phyloP scores from a whole-genome alignment of 2,329 filamentous ascomycete species.

The Basipetospora chlamydospora region DNA sequence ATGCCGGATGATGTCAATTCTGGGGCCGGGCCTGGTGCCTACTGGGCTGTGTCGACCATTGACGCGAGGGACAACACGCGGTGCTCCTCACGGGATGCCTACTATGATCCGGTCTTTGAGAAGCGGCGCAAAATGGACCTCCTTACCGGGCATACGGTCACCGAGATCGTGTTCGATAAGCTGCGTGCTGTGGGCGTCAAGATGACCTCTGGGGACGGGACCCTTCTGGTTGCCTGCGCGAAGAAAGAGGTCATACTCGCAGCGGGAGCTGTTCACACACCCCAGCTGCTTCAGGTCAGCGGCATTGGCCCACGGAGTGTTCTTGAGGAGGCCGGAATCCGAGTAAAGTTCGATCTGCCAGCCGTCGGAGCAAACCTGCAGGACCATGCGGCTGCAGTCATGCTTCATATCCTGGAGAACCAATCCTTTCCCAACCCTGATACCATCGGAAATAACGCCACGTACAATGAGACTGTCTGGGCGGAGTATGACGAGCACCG shows the following conservation, averaged over 20 bases:
- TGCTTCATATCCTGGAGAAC: constrained; percentile 6
- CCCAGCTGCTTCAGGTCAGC: constrained; percentile 26
- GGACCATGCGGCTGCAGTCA: constrained; percentile 24
- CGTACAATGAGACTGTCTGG: not conserved
- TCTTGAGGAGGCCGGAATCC: constrained; percentile 26
- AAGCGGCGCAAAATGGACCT: constrained; percentile 4
- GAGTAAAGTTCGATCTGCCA: constrained; percentile 37
- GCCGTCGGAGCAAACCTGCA: constrained; percentile 48
- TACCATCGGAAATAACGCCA: not conserved
- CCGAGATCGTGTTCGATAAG: constrained; percentile 6
- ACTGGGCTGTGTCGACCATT: constrained; percentile 17
- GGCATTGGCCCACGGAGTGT: constrained; percentile 23
- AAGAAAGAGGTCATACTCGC: constrained; percentile 25
- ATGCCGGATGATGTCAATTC: not conserved
- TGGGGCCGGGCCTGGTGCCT: constrained; percentile 13
- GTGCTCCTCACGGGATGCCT: constrained; percentile 15
- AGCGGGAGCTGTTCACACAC: constrained; percentile 25
- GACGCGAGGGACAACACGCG: constrained; percentile 13
- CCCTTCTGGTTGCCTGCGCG: constrained; percentile 7
- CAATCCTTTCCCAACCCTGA: not conserved
- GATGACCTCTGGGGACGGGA: constrained; percentile 3
- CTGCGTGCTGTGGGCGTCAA: constrained; percentile 4
- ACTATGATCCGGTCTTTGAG: constrained; percentile 13
- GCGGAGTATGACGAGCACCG: not conserved
- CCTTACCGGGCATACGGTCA: constrained; percentile 6